phyloP scores from a whole-genome alignment of 768 basidiomycete genomes.

The Auriscalpium microsporum region DNA sequence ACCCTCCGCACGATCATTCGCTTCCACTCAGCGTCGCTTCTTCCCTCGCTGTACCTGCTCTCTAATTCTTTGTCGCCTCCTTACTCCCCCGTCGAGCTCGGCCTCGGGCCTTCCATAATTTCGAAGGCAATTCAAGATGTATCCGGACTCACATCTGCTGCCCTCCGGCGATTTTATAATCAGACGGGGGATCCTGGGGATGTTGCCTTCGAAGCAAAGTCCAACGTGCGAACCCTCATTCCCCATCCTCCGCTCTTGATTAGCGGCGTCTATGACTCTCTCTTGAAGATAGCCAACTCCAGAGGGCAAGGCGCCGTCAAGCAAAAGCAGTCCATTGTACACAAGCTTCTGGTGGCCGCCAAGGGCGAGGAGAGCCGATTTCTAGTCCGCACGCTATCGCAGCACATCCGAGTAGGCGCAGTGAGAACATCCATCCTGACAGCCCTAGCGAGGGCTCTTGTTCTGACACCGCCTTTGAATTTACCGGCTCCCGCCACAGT shows the following conservation, averaged over 20 bases:
- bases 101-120: slow-evolving; percentile 59
- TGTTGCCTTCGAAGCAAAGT: slow-evolving; percentile 79
- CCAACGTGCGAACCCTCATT: slow-evolving; percentile 62
- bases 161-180: slow-evolving; percentile 60
- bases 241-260: slow-evolving; percentile 64
- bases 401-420: slow-evolving; percentile 81
- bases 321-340: slow-evolving; percentile 69
- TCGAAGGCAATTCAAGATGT: slow-evolving; percentile 65
- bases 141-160: slow-evolving; percentile 51
- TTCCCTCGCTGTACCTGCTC: slow-evolving; percentile 72
- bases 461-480: slow-evolving; percentile 40
- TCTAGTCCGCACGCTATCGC: slow-evolving; percentile 63
- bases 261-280: slow-evolving; percentile 53
- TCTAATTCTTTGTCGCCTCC: slow-evolving; percentile 75
- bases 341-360: slow-evolving; percentile 75
- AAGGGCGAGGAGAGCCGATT: slow-evolving; percentile 85
- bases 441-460: slow-evolving; percentile 72
- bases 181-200: slow-evolving; percentile 73
- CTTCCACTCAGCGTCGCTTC: slow-evolving; percentile 59
- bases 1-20: slow-evolving; percentile 58
- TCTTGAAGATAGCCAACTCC: slow-evolving; percentile 57
- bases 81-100: slow-evolving; percentile 63
- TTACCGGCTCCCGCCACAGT: slow-evolving; percentile 13
- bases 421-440: slow-evolving; percentile 76
- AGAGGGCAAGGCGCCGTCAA: slow-evolving; percentile 73